phyloP scores from a whole-genome alignment of 176 grass and related monocot genomes.

The Eragrostis curvula region DNA sequence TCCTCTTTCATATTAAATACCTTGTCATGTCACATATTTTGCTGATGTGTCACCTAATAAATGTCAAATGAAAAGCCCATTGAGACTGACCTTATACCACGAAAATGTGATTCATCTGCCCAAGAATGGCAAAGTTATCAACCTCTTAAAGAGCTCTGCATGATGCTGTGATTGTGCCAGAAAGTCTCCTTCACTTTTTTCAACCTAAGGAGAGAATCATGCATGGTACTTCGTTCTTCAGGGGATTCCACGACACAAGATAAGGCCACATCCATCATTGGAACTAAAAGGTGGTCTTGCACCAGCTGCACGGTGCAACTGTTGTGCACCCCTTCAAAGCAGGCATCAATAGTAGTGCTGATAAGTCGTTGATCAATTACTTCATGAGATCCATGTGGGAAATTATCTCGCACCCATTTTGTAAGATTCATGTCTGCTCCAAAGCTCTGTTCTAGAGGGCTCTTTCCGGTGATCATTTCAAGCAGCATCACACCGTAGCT shows the following conservation, averaged over 20 bases:
- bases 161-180: neutral
- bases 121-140: no score
- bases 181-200: slow-evolving; percentile 28
- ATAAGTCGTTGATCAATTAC: neutral
- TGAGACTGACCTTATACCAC: no score
- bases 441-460: neutral
- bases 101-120: no score
- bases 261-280: slow-evolving; percentile 36
- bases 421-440: neutral
- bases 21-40: no score
- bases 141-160: no score
- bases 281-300: slow-evolving; percentile 34
- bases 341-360: neutral
- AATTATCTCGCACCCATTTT: neutral
- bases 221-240: slow-evolving; percentile 40
- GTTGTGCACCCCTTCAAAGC: neutral
- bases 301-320: slow-evolving; percentile 9
- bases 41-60: no score
- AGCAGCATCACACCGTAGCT: neutral
- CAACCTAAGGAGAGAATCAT: slow-evolving; percentile 36
- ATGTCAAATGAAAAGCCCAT: no score
- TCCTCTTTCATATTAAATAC: no score
- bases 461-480: neutral
- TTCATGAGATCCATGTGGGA: neutral
- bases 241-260: slow-evolving; percentile 44